These are phyloP conservation scores for Cyanidioschyzon merolae DNA, from an alignment of 23 red algal species.

Conservation along the genomic window DNA sequence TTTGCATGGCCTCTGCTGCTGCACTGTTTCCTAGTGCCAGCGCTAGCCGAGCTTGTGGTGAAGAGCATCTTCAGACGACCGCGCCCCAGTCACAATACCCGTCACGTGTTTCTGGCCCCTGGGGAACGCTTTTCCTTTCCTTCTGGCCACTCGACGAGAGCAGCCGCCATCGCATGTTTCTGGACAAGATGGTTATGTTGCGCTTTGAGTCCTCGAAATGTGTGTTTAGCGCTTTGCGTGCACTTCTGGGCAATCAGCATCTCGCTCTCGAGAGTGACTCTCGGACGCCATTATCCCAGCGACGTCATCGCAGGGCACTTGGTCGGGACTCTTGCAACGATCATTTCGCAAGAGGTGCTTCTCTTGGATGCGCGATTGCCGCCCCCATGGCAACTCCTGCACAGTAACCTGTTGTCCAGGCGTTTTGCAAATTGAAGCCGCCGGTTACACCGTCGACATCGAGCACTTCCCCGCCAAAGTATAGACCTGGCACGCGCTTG, in stretches of 20 bases:
- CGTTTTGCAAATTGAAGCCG: slow-evolving; percentile 77
- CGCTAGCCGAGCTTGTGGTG: neutral
- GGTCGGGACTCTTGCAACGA: neutral
- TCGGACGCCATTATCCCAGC: slow-evolving; percentile 6
- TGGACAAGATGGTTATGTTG: neutral
- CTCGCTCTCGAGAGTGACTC: neutral
- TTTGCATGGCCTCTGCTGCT: neutral
- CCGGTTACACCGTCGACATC: slow-evolving; percentile 84
- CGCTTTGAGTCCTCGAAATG: neutral
- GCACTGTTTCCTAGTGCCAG: neutral
- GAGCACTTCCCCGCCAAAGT: slow-evolving; percentile 76
- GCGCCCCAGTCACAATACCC: slow-evolving; percentile 1
- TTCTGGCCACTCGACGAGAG: neutral
- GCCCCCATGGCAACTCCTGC: slow-evolving; percentile 32
- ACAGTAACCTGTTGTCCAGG: slow-evolving; percentile 82
- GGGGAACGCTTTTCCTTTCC: slow-evolving; percentile 1
- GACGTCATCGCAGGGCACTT: neutral
- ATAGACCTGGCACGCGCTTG: slow-evolving; percentile 38
- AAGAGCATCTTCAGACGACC: neutral
- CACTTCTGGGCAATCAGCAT: neutral
- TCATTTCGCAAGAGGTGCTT: neutral
- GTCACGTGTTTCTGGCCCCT: neutral
- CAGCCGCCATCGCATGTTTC: neutral
- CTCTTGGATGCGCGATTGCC: neutral
- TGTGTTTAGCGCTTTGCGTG: neutral